phyloP scores from a whole-genome alignment of 2,329 filamentous ascomycete species.

The Plectosphaerella plurivora region DNA sequence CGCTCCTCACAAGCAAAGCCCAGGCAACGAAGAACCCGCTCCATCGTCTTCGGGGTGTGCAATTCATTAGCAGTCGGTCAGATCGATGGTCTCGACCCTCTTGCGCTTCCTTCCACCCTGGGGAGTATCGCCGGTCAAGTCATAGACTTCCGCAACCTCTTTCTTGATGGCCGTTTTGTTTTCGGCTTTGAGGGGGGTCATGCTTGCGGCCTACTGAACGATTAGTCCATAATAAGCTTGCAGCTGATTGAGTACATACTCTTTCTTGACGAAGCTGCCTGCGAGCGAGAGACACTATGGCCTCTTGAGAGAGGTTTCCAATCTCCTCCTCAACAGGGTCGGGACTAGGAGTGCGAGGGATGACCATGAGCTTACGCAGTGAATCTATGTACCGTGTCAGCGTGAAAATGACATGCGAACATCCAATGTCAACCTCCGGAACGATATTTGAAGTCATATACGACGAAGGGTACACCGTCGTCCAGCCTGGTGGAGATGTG shows the following conservation, averaged over 20 bases:
- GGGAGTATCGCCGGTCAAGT: conserved; percentile 17
- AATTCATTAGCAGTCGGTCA: not conserved
- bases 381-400: conserved; percentile 15
- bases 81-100: not conserved
- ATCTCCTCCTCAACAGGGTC: conserved; percentile 13
- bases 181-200: conserved; percentile 10
- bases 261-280: conserved; percentile 21
- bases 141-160: conserved; percentile 17
- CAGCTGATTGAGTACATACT: conserved; percentile 4
- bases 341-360: conserved; percentile 18
- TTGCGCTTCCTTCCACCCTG: not conserved
- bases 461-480: conserved; percentile 17
- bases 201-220: conserved; percentile 1
- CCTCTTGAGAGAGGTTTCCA: conserved; percentile 14
- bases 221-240: not conserved
- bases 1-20: not conserved
- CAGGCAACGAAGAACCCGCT: not conserved
- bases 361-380: conserved; percentile 22
- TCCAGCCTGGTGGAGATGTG: not conserved
- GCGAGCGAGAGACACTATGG: conserved; percentile 21
- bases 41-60: not conserved
- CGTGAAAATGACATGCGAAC: not conserved
- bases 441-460: conserved; percentile 25
- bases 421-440: conserved; percentile 16
- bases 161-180: conserved; percentile 17